These are phyloP conservation scores for Pilaira anomala DNA, from an alignment of 192 early-diverging fungal species.

Conservation along the genomic window DNA sequence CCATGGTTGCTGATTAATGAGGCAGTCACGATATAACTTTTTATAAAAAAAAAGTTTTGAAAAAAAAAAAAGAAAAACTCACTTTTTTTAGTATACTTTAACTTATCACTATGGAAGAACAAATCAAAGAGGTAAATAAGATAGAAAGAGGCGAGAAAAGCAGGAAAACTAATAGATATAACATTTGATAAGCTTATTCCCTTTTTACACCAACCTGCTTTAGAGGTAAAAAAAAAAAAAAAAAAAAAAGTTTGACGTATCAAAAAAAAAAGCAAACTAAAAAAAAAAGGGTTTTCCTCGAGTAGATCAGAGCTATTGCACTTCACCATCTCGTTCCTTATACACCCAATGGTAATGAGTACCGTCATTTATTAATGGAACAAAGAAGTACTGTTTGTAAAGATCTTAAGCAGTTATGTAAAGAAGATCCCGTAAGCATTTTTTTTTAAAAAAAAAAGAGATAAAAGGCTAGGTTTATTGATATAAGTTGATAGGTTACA, in stretches of 20 bases:
- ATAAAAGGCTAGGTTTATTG: not conserved
- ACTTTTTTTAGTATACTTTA: no score
- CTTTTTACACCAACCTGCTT: slow-evolving; percentile 66
- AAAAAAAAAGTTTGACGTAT: no score
- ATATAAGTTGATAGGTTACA: slow-evolving; percentile 48
- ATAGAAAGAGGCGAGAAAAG: no score
- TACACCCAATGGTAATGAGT: slow-evolving; percentile 55
- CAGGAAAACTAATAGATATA: no score
- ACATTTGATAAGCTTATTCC: slow-evolving; percentile 77
- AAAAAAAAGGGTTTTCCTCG: not conserved
- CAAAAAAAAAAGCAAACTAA: not conserved
- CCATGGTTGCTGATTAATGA: no score
- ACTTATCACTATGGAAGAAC: no score
- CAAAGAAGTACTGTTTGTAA: slow-evolving; percentile 59
- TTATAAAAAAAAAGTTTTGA: no score
- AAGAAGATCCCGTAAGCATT: slow-evolving; percentile 60
- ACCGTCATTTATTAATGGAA: slow-evolving; percentile 58
- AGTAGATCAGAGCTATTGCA: slow-evolving; percentile 74
- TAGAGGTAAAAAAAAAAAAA: slow-evolving; percentile 53
- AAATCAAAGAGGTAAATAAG: no score
- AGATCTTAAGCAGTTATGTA: slow-evolving; percentile 64
- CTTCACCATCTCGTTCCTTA: slow-evolving; percentile 73
- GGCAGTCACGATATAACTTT: no score
- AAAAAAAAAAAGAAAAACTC: no score
- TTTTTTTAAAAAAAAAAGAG: no score